Evolutionary conservation across 225 moss, liverwort and hornwort species (phyloP).

Genomic region (Antitrichia curtipendula): DNA sequence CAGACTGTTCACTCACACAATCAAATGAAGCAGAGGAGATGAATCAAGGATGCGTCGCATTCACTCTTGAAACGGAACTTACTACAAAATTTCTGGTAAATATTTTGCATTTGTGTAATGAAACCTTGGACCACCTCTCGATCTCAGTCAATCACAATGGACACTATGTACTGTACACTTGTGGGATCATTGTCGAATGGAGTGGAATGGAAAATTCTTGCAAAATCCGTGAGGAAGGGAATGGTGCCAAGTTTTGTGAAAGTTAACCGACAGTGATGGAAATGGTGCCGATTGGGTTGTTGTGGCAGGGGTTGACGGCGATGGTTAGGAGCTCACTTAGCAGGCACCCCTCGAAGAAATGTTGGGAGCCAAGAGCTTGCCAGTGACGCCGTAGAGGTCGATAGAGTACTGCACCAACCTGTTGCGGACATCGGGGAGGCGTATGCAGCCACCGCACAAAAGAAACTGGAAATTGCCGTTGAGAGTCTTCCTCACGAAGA

Average conservation of each 20-base stretch:
- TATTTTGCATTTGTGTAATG: not conserved
- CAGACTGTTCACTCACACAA: not conserved
- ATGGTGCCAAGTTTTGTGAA: not conserved
- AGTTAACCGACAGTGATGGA: not conserved
- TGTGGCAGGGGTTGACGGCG: not conserved
- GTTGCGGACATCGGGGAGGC: constrained; percentile 22
- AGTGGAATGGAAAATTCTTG: not conserved
- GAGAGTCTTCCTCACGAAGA: constrained; percentile 42
- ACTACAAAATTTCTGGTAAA: not conserved
- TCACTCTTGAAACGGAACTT: not conserved
- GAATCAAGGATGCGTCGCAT: not conserved
- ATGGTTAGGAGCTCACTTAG: not conserved
- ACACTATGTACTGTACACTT: not conserved
- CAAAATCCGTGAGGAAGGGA: not conserved
- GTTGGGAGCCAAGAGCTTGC: constrained; percentile 43
- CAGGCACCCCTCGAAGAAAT: constrained; percentile 17
- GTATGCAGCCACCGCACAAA: constrained; percentile 38
- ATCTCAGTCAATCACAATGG: not conserved
- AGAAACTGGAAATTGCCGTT: constrained; percentile 52
- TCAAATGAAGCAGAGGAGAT: not conserved
- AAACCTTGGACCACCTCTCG: not conserved
- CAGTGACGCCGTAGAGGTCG: constrained; percentile 42
- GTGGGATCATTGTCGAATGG: not conserved
- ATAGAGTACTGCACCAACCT: constrained; percentile 50
- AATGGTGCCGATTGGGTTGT: not conserved